Conservation (phyloP, 345 rosid genomes). For the Hibiscus tridactylites region DNA sequence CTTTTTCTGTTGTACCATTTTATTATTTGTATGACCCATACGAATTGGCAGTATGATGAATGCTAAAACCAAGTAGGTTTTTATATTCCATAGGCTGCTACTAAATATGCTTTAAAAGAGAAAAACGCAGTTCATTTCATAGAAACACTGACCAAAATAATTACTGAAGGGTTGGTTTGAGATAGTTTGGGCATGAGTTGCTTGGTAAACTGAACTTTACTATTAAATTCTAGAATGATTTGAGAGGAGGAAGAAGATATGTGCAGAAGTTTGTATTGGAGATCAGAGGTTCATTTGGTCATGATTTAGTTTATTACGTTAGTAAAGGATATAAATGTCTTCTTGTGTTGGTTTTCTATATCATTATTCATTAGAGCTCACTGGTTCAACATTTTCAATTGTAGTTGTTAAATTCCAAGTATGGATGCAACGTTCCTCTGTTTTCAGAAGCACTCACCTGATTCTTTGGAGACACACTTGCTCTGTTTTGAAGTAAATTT, state of each 20-base stretch:
- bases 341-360: background rate
- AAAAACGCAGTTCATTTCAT: background rate
- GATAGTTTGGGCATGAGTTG: background rate
- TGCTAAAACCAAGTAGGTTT: background rate
- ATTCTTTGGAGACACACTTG: slow-evolving; percentile 81
- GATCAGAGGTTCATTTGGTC: background rate
- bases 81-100: background rate
- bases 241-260: background rate
- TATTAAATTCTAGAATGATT: background rate
- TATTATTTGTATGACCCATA: background rate
- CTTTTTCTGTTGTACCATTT: background rate
- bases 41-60: background rate
- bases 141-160: background rate
- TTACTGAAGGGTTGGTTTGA: background rate
- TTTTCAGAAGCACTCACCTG: slow-evolving; percentile 68
- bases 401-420: no score
- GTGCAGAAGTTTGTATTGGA: background rate
- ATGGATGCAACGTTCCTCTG: no score
- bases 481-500: slow-evolving; percentile 94
- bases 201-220: background rate
- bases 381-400: no score
- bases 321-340: background rate
- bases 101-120: background rate
- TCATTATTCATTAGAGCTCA: no score
- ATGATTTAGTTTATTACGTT: background rate